Evolutionary conservation across 306 rosid genomes (phyloP).

Genomic region (Datisca glomerata): DNA sequence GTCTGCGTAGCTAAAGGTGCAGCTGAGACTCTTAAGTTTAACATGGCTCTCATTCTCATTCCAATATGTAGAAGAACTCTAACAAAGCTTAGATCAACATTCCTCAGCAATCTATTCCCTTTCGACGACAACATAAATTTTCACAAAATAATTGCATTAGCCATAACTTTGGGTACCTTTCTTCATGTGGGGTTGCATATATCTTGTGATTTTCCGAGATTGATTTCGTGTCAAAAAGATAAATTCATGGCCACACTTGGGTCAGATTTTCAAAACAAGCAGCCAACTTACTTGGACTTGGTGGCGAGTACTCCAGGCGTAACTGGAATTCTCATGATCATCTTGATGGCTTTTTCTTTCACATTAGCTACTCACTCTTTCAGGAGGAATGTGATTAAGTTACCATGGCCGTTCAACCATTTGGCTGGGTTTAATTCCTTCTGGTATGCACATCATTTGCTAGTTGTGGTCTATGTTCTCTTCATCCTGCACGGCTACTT

Average conservation of each 20-base stretch:
- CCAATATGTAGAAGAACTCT: constrained; percentile 84
- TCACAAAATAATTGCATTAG: constrained; percentile 56
- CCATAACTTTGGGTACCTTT: constrained; percentile 38
- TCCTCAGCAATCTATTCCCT: constrained; percentile 50
- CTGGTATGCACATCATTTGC: constrained; percentile 95
- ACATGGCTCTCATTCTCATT: constrained; percentile 79
- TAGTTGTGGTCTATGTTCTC: constrained; percentile 49
- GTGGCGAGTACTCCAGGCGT: constrained; percentile 31
- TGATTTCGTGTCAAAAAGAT: constrained; percentile 22
- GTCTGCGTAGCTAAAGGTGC: constrained; percentile 83
- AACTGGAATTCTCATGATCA: constrained; percentile 52
- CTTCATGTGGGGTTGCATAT: constrained; percentile 44
- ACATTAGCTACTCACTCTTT: constrained; percentile 61
- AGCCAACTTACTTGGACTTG: constrained; percentile 41
- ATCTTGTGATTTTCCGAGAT: constrained; percentile 69
- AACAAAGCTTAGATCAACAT: constrained; percentile 50
- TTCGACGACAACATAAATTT: constrained; percentile 83
- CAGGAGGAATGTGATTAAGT: constrained; percentile 38
- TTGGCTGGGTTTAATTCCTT: constrained; percentile 83
- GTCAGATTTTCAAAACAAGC: constrained; percentile 23
- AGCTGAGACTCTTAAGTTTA: constrained; percentile 89
- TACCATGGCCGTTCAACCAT: constrained; percentile 43
- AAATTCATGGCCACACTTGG: constrained; percentile 44
- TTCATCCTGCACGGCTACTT: constrained; percentile 58
- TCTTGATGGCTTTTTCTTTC: constrained; percentile 62